Conservation (phyloP, 2,329 filamentous ascomycete species). For the Conoideocrella luteorostrata region DNA sequence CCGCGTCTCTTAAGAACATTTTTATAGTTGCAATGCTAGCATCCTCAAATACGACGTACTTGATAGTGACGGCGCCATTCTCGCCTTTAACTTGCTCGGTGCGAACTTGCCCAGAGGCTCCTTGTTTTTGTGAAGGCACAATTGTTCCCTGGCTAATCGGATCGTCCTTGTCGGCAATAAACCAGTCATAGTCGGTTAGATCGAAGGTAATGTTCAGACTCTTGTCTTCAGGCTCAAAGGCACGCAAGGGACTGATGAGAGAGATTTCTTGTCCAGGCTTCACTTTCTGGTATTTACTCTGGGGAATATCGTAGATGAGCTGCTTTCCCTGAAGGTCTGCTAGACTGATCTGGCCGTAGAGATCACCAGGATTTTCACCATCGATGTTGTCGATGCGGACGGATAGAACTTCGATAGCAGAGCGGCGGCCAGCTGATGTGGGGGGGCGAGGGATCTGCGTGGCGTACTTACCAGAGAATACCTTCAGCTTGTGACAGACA, state of each 20-base stretch:
- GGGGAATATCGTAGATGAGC: not conserved
- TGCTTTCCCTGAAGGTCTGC: not conserved
- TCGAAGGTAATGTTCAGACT: not conserved
- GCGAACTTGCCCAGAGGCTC: not conserved
- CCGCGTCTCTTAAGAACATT: not conserved
- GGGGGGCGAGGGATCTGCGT: too few species aligned
- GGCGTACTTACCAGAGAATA: not conserved
- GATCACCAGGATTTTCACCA: not conserved
- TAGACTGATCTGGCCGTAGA: not conserved
- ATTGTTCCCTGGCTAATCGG: not conserved
- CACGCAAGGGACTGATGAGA: not conserved
- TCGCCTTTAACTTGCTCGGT: not conserved
- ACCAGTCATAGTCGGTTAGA: not conserved
- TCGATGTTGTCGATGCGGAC: not conserved
- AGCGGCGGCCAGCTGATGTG: too few species aligned
- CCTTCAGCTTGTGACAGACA: not conserved
- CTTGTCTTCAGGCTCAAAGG: not conserved
- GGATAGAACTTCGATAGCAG: not conserved
- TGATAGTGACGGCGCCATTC: conserved; percentile 1
- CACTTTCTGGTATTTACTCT: not conserved
- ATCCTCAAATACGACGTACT: not conserved
- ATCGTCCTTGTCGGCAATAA: not conserved
- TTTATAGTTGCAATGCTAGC: not conserved
- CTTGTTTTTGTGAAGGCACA: not conserved
- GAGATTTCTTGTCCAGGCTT: not conserved